phyloP scores from a whole-genome alignment of 306 rosid species.

The Corylus avellana region DNA sequence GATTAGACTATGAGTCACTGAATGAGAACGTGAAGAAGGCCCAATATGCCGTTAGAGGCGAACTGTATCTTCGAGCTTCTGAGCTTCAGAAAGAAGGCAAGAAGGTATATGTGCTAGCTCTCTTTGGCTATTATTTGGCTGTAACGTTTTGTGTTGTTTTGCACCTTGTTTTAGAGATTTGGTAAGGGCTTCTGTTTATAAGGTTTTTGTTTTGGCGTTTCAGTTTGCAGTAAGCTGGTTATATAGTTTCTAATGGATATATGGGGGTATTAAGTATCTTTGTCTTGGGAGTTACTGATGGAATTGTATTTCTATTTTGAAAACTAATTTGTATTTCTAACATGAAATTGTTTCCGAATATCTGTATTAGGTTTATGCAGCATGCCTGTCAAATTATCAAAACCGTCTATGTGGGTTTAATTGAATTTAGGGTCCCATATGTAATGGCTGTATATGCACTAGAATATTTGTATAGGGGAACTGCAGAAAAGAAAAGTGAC shows the following conservation, averaged over 20 bases:
- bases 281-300: background rate
- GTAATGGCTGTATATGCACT: background rate
- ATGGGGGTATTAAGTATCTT: background rate
- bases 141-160: conserved; percentile 21
- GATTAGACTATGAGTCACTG: conserved; percentile 66
- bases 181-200: conserved; percentile 3
- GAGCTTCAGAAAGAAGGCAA: conserved; percentile 98
- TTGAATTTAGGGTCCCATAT: background rate
- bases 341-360: background rate
- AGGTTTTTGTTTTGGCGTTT: background rate
- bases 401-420: background rate
- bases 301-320: too few relatives aligned
- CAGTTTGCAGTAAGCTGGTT: background rate
- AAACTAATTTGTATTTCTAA: background rate
- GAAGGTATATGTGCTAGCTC: conserved; percentile 52
- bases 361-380: background rate
- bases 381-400: background rate
- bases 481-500: background rate
- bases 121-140: conserved; percentile 7
- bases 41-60: conserved; percentile 98
- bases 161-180: conserved; percentile 9
- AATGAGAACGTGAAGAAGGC: conserved; percentile 91
- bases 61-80: conserved; percentile 89
- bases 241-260: background rate
- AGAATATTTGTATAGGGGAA: background rate